phyloP scores from a whole-genome alignment of 139 green algal genomes.

The Closterium sp. region DNA sequence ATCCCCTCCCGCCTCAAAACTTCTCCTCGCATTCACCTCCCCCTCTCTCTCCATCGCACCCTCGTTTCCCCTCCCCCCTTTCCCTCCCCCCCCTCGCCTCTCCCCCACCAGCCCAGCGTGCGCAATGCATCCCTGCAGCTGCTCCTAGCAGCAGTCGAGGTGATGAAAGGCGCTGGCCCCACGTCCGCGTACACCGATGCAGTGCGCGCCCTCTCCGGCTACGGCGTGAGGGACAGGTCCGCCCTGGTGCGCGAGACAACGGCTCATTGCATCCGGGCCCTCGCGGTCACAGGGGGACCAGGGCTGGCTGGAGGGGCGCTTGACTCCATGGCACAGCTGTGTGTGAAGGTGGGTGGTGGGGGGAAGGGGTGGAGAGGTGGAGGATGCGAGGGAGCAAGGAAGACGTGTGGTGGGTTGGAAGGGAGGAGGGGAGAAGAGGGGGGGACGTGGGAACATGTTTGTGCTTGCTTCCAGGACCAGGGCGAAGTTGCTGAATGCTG shows the following conservation, averaged over 20 bases:
- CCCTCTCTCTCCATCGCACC: neutral
- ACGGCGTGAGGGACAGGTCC: constrained; percentile 14
- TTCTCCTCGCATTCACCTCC: too few relatives aligned
- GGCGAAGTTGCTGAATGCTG: too few relatives aligned
- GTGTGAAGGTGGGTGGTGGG: constrained; percentile 40
- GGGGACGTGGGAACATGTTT: too few relatives aligned
- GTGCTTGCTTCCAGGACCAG: too few relatives aligned
- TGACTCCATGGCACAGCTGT: constrained; percentile 29
- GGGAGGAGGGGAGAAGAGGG: too few relatives aligned
- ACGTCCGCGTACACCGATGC: constrained; percentile 28
- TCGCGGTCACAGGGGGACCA: constrained; percentile 15
- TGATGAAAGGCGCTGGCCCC: constrained; percentile 23
- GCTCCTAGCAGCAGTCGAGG: constrained; percentile 36
- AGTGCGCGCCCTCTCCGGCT: constrained; percentile 22
- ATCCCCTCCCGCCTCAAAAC: too few relatives aligned
- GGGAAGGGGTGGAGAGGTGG: too few relatives aligned
- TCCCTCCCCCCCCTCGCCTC: neutral
- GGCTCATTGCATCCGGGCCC: constrained; percentile 20
- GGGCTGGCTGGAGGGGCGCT: constrained; percentile 24
- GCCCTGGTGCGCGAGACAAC: constrained; percentile 16
- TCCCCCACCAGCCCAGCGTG: constrained; percentile 22
- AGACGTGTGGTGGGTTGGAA: too few relatives aligned
- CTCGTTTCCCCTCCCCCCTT: neutral
- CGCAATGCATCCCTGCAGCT: constrained; percentile 40
- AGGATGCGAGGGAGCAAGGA: too few relatives aligned